Evolutionary conservation across 1,284 basidiomycete species (phyloP), one percentile per base, ranked within the genome.

Genomic region (Cryptococcus sp.): DNA sequence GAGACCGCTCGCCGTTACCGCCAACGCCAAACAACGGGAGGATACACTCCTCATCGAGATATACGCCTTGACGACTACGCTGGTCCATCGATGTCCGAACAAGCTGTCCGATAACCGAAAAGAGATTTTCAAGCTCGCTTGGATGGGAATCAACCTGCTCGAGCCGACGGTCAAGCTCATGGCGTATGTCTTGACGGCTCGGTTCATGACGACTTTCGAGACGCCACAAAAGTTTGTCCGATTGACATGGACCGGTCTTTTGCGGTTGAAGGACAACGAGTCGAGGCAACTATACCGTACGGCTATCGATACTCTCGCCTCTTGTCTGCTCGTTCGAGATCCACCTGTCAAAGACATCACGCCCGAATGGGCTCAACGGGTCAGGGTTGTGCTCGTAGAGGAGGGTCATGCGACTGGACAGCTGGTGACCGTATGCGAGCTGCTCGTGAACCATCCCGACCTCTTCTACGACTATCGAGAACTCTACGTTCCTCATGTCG

Each of bases 401-500:
- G 95, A 98, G 66, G 87, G 87, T 2, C 82, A 83, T 53, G 80
- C 81, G 14, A 81, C 88, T 39, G 80, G 85, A 26, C 89, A 94
- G 62, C 82, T 93, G 43, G 82, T 87, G 55, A 84, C 86, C 52
- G 88, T 97, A 45, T 94, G 97, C 69, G 86, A 92, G 57, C 81
- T 98, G 49, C 85, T 99, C 48, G 85, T 92, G 52, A 87, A 91
- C 52, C 91, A 98, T 58, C 83, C 87, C 1, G 82, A 91, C 49
- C 79, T 97, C 5, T 99, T 98, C 77, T 98, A 88, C 75, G 84
- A 88, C 43, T 88, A 91, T 53, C 85, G 95, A 38, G 87, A 90
- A 14, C 77, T 97, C 28, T 98, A 98, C 70, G 82, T 98, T n/a
- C 88, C 92, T 0, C 88, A 95, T 66, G 92, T 99, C 74, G 87